Conservation (phyloP, 179 eudicot species). For the Camellia oleifera region DNA sequence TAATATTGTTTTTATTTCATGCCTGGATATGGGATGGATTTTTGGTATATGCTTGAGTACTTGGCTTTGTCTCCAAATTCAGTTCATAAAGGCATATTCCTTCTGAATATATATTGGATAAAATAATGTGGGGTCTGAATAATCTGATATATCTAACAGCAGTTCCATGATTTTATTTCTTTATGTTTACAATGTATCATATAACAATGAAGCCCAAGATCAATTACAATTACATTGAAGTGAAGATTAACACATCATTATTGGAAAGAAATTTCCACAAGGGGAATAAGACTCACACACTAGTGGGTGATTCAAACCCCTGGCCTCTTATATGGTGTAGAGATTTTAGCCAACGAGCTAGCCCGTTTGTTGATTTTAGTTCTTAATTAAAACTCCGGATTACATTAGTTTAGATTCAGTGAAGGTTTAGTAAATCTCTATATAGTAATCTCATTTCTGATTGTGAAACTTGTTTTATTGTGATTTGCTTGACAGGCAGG, state of each 20-base stretch:
- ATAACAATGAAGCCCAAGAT: too few relatives aligned
- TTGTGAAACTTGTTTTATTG: not conserved
- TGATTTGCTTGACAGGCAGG: conserved; percentile 60
- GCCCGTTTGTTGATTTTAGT: not conserved
- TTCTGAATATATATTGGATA: not conserved
- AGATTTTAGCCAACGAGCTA: too few relatives aligned
- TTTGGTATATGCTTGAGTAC: not conserved
- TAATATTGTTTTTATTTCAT: not conserved
- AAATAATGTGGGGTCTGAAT: not conserved
- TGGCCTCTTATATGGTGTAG: too few relatives aligned
- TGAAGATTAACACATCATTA: too few relatives aligned
- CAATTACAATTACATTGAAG: too few relatives aligned
- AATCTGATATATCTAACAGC: not conserved
- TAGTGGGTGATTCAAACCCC: too few relatives aligned
- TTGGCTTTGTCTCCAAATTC: not conserved
- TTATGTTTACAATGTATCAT: too few relatives aligned
- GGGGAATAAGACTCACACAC: too few relatives aligned
- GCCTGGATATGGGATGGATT: not conserved
- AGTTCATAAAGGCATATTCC: not conserved
- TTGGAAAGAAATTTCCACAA: too few relatives aligned
- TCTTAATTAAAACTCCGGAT: not conserved
- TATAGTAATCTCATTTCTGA: not conserved
- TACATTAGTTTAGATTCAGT: not conserved
- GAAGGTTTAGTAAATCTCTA: not conserved
- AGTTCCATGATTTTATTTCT: not conserved